Percentiles rank a stretch among this genome's conserved stretches.
These are phyloP conservation scores for Entonaema liquescens DNA, from an alignment of 495 filamentous ascomycete genomes.

Conservation along the genomic window DNA sequence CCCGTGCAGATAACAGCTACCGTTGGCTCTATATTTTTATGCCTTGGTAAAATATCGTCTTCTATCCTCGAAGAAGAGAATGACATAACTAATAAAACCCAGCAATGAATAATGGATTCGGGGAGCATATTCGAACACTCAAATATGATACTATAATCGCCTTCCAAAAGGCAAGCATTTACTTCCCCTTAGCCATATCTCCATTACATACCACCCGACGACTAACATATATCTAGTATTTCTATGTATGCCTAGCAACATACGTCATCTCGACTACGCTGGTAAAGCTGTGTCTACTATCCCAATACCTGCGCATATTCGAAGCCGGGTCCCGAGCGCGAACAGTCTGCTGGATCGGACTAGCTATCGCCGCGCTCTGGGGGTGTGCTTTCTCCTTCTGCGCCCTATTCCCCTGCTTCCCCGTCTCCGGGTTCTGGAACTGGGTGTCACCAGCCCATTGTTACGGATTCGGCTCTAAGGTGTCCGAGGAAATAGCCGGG, in stretches of 20 bases:
- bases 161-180: constrained; percentile 40
- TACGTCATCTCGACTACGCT: constrained; percentile 45
- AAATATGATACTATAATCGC: constrained; percentile 17
- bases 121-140: constrained; percentile 40
- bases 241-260: constrained; percentile 40
- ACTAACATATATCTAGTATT: constrained; percentile 37
- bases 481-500: constrained; percentile 30
- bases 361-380: constrained; percentile 39
- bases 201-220: not conserved
- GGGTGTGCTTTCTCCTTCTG: constrained; percentile 41
- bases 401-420: constrained; percentile 44
- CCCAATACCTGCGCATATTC: constrained; percentile 47
- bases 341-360: constrained; percentile 36
- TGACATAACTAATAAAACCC: constrained; percentile 11
- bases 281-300: constrained; percentile 42
- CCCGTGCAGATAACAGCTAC: constrained; percentile 35
- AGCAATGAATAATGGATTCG: constrained; percentile 45
- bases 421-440: constrained; percentile 44
- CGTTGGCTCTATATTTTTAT: constrained; percentile 36
- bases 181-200: not conserved
- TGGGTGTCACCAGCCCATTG: constrained; percentile 26
- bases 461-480: constrained; percentile 46
- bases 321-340: constrained; percentile 17
- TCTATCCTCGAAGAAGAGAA: not conserved
- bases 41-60: constrained; percentile 31